Percentiles rank a stretch among this genome's conserved stretches.
These are phyloP conservation scores for Stagonosporopsis rhizophila DNA, from an alignment of 2,329 filamentous ascomycete species.

Conservation along the genomic window DNA sequence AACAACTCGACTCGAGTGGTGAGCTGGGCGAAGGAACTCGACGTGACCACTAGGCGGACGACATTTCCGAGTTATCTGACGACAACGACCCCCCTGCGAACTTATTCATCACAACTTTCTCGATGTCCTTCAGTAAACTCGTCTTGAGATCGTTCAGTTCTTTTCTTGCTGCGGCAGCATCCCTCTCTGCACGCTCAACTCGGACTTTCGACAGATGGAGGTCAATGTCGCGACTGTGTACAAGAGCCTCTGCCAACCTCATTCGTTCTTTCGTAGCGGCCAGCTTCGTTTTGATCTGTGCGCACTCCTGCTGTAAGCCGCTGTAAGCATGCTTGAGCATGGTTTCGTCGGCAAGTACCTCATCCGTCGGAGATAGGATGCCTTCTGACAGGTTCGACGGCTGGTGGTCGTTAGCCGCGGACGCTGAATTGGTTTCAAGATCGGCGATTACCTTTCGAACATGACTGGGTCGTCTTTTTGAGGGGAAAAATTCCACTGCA, in stretches of 20 bases:
- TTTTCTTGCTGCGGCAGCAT: constrained; percentile 16
- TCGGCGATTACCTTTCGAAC: constrained; percentile 12
- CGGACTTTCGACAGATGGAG: constrained; percentile 14
- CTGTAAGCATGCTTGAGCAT: constrained; percentile 26
- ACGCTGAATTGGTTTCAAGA: neutral
- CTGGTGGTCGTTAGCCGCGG: neutral
- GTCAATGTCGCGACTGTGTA: constrained; percentile 16
- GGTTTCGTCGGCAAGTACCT: constrained; percentile 21
- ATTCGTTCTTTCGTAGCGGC: constrained; percentile 23
- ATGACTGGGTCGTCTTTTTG: constrained; percentile 13
- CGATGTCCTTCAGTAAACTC: constrained; percentile 10
- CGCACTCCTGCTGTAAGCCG: constrained; percentile 21
- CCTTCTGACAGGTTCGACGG: constrained; percentile 21
- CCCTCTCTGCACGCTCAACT: constrained; percentile 19
- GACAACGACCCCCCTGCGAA: constrained; percentile 13
- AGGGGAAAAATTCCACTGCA: constrained; percentile 6
- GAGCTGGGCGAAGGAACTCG: neutral
- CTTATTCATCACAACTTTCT: constrained; percentile 17
- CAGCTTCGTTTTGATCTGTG: constrained; percentile 17
- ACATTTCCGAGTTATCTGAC: constrained; percentile 13
- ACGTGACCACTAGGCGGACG: neutral
- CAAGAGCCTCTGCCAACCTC: constrained; percentile 21
- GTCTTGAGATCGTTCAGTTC: constrained; percentile 16
- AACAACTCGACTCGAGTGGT: neutral
- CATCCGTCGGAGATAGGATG: constrained; percentile 18